Conservation (phyloP, 108 stramenopile species). For the Cyclotella kingstonii region DNA sequence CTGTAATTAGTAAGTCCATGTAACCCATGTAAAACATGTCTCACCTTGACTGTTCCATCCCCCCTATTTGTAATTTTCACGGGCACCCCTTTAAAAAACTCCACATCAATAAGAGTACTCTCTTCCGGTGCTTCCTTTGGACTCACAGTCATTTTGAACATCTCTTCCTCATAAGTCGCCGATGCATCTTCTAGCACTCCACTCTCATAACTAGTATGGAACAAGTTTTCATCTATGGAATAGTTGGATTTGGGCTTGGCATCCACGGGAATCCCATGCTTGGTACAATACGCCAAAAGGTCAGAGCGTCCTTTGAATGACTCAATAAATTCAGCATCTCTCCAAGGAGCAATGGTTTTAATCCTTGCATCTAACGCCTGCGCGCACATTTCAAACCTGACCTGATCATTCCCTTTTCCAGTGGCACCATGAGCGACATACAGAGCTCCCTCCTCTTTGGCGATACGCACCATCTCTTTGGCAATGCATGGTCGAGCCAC, state of each 20-base stretch:
- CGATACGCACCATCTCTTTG: conserved; percentile 98
- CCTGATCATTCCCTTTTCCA: conserved; percentile 99
- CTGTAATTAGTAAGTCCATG: too few relatives aligned
- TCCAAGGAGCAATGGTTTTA: conserved; percentile 96
- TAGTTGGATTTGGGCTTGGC: conserved; percentile 95
- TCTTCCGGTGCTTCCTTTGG: conserved; percentile 88
- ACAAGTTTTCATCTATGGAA: conserved; percentile 98
- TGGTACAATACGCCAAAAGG: conserved; percentile 94
- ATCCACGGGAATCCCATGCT: conserved; percentile 95
- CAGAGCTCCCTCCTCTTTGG: conserved; percentile 84
- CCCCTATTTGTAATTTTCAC: conserved; percentile 91
- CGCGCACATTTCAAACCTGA: conserved; percentile 99
- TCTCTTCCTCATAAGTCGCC: conserved; percentile 76
- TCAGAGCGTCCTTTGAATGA: conserved; percentile 93
- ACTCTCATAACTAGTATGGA: conserved; percentile 97
- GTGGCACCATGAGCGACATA: conserved; percentile 98
- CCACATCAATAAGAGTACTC: conserved; percentile 76
- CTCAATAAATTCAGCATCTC: conserved; percentile 94
- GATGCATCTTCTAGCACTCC: conserved; percentile 93
- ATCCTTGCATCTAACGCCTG: conserved; percentile 94
- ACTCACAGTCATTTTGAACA: conserved; percentile 94
- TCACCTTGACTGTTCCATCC: conserved; percentile 78
- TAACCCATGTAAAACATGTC: neutral
- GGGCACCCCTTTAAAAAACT: conserved; percentile 93
- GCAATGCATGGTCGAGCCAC: conserved; percentile 98